A percentile compares a stretch with the other conserved stretches of the same genome.
These are phyloP conservation scores for Aspergillus bridgeri DNA, from an alignment of 495 filamentous ascomycete genomes.

Conservation along the genomic window DNA sequence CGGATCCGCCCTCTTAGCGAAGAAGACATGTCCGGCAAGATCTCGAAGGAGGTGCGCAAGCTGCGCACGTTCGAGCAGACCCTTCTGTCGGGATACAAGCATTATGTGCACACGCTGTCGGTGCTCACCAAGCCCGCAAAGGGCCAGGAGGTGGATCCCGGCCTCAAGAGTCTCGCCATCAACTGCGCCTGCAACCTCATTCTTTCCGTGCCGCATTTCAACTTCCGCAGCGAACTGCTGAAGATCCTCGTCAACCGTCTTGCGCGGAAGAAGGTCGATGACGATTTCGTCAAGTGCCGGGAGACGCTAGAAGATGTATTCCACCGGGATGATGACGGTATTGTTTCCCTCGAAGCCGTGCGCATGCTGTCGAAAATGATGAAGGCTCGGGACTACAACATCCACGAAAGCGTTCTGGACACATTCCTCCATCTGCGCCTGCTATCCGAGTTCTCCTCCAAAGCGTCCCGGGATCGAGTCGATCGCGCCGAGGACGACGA, in stretches of 20 bases:
- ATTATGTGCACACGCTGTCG: constrained; percentile 71
- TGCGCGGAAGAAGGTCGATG: constrained; percentile 62
- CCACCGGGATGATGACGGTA: constrained; percentile 81
- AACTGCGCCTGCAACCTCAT: constrained; percentile 79
- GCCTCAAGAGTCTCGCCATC: constrained; percentile 69
- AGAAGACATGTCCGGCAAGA: constrained; percentile 65
- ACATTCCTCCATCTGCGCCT: constrained; percentile 88
- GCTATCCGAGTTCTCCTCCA: constrained; percentile 79
- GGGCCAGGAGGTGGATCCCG: constrained; percentile 30
- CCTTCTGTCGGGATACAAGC: constrained; percentile 74
- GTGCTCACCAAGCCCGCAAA: constrained; percentile 52
- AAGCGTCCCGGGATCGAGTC: constrained; percentile 70
- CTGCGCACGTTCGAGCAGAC: constrained; percentile 79
- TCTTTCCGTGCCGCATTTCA: constrained; percentile 86
- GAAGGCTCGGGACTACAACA: constrained; percentile 72
- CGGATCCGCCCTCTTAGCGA: constrained; percentile 80
- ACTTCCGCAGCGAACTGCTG: constrained; percentile 82
- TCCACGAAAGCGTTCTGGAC: constrained; percentile 83
- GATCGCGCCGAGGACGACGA: constrained; percentile 52
- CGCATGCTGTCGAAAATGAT: constrained; percentile 89
- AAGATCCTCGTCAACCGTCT: constrained; percentile 83
- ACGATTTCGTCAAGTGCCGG: constrained; percentile 72
- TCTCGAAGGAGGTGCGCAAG: constrained; percentile 87
- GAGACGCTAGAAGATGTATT: constrained; percentile 80
- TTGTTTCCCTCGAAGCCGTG: constrained; percentile 81